Conservation (phyloP, 257 asterid species). For the Rubia yunnanensis region DNA sequence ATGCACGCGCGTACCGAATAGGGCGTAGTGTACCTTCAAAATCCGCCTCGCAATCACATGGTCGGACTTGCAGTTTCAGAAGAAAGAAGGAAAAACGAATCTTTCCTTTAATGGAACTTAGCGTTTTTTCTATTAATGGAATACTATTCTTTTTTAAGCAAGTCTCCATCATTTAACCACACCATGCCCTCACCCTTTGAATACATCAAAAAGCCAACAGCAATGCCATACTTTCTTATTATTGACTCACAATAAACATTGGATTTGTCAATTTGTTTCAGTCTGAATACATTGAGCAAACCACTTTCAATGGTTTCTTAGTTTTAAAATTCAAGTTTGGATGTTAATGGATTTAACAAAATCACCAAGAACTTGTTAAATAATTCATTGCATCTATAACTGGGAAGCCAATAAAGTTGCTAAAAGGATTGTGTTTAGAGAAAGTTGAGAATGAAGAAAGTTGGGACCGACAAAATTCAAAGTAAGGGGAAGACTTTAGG, state of each 20-base stretch:
- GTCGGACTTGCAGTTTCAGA: not conserved
- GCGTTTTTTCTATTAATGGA: constrained; percentile 2
- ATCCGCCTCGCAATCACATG: not conserved
- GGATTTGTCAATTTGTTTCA: not conserved
- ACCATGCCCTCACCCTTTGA: not conserved
- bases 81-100: constrained; percentile 18
- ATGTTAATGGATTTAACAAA: no score
- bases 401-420: no score
- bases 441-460: no score
- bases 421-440: no score
- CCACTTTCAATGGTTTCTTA: no score
- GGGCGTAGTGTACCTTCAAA: not conserved
- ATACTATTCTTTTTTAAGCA: not conserved
- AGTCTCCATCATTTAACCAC: constrained; percentile 24
- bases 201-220: no score
- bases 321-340: no score
- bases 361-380: no score
- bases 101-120: constrained; percentile 48
- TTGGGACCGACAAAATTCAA: no score
- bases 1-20: constrained; percentile 40
- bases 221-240: not conserved
- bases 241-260: no score
- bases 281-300: not conserved
- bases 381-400: no score
- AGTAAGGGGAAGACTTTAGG: no score